phyloP scores from a whole-genome alignment of 2,329 filamentous ascomycete species.

The Fusarium torulosum region DNA sequence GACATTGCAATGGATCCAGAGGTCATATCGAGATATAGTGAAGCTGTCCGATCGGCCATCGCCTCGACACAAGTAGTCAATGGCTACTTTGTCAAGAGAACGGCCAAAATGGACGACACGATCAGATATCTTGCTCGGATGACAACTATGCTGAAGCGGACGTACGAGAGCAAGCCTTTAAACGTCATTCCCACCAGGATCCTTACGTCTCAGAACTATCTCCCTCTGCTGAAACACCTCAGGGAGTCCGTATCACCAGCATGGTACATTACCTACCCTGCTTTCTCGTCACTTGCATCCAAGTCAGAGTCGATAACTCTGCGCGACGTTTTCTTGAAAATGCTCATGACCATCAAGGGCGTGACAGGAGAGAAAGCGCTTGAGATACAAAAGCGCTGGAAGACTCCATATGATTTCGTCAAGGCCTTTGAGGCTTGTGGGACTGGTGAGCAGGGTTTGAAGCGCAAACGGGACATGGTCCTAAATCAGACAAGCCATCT shows the following conservation, averaged over 20 bases:
- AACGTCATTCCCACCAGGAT: conserved; percentile 74
- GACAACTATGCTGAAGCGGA: conserved; percentile 74
- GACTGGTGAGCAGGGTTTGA: conserved; percentile 61
- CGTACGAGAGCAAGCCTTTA: conserved; percentile 71
- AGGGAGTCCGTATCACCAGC: conserved; percentile 61
- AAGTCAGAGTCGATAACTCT: conserved; percentile 82
- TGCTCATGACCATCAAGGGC: conserved; percentile 85
- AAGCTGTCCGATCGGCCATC: conserved; percentile 78
- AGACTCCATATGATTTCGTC: conserved; percentile 78
- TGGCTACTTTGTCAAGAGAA: conserved; percentile 83
- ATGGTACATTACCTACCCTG: conserved; percentile 76
- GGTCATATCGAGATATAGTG: conserved; percentile 68
- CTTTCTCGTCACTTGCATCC: conserved; percentile 78
- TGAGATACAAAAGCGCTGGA: conserved; percentile 84
- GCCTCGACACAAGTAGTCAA: conserved; percentile 83
- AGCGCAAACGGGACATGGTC: conserved; percentile 71
- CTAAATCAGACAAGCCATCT: conserved; percentile 67
- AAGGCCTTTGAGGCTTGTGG: conserved; percentile 73
- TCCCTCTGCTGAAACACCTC: conserved; percentile 72
- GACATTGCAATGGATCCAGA: conserved; percentile 73
- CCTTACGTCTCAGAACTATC: conserved; percentile 74
- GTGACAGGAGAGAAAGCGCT: conserved; percentile 83
- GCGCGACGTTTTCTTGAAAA: conserved; percentile 82
- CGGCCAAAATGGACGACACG: conserved; percentile 80
- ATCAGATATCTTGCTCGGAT: conserved; percentile 80